These are phyloP conservation scores for Eucalyptus sp. DNA, from an alignment of 345 rosid species.

Conservation along the genomic window DNA sequence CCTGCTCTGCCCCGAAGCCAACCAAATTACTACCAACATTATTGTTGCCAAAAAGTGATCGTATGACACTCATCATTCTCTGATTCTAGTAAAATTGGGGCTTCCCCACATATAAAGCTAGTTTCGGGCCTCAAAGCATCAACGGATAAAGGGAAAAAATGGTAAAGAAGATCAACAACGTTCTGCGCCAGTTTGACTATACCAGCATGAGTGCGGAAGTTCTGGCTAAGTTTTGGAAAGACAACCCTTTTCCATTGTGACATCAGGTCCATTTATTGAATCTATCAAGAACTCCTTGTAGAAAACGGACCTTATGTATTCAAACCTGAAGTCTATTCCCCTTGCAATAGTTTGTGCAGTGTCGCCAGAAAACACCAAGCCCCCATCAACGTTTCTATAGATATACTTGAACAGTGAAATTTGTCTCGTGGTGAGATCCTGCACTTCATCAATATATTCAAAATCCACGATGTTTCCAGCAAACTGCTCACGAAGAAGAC, in stretches of 20 bases:
- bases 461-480: constrained; percentile 21
- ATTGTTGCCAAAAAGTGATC: constrained; percentile 23
- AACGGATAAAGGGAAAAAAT: constrained; percentile 17
- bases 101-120: constrained; percentile 27
- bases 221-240: constrained; percentile 22
- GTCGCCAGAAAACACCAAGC: constrained; percentile 41
- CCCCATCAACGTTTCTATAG: constrained; percentile 31
- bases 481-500: constrained; percentile 10
- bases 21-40: neutral
- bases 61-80: constrained; percentile 14
- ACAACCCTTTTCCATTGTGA: constrained; percentile 8
- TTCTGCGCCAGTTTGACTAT: constrained; percentile 37
- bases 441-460: constrained; percentile 54
- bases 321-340: constrained; percentile 33
- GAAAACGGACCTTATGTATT: constrained; percentile 32
- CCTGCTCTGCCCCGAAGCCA: neutral
- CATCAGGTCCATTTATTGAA: neutral
- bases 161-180: constrained; percentile 30
- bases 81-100: constrained; percentile 26
- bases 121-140: constrained; percentile 24
- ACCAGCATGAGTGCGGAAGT: constrained; percentile 43
- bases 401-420: constrained; percentile 34
- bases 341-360: constrained; percentile 32
- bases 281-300: constrained; percentile 16
- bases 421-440: constrained; percentile 49